Evolutionary conservation across 495 filamentous ascomycete species (phyloP).

Genomic region (Neurospora sp.): DNA sequence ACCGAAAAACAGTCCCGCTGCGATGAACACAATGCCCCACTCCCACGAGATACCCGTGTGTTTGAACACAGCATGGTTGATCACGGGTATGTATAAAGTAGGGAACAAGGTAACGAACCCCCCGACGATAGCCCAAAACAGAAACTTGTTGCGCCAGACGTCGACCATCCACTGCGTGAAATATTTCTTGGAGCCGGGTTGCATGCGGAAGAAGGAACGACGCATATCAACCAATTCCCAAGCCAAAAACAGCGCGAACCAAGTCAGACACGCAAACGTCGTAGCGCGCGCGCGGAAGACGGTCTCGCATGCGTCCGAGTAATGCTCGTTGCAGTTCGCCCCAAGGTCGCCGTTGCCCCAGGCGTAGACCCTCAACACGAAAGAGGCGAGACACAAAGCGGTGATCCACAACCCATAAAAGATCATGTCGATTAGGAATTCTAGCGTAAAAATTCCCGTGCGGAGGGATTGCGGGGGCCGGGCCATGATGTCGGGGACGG

Average conservation of each 20-base stretch:
- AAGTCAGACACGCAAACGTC: slow-evolving; percentile 66
- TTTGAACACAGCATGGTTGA: slow-evolving; percentile 63
- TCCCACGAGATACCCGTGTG: slow-evolving; percentile 64
- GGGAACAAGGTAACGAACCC: slow-evolving; percentile 63
- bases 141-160: slow-evolving; percentile 59
- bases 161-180: slow-evolving; percentile 44
- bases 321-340: slow-evolving; percentile 51
- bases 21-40: slow-evolving; percentile 53
- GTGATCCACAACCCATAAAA: slow-evolving; percentile 64
- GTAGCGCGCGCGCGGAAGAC: slow-evolving; percentile 71
- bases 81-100: slow-evolving; percentile 49
- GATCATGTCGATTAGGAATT: slow-evolving; percentile 64
- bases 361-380: slow-evolving; percentile 49
- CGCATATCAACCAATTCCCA: slow-evolving; percentile 67
- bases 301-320: slow-evolving; percentile 39
- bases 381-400: slow-evolving; percentile 35
- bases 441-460: slow-evolving; percentile 55
- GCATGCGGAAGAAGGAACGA: slow-evolving; percentile 56
- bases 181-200: slow-evolving; percentile 47
- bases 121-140: slow-evolving; percentile 63
- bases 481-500: slow-evolving; percentile 58
- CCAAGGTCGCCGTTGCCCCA: slow-evolving; percentile 61
- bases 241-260: slow-evolving; percentile 59
- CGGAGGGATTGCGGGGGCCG: slow-evolving; percentile 56
- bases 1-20: slow-evolving; percentile 53